Evolutionary conservation across 2,329 filamentous ascomycete species (phyloP).

Genomic region (Colletotrichum limetticola): DNA sequence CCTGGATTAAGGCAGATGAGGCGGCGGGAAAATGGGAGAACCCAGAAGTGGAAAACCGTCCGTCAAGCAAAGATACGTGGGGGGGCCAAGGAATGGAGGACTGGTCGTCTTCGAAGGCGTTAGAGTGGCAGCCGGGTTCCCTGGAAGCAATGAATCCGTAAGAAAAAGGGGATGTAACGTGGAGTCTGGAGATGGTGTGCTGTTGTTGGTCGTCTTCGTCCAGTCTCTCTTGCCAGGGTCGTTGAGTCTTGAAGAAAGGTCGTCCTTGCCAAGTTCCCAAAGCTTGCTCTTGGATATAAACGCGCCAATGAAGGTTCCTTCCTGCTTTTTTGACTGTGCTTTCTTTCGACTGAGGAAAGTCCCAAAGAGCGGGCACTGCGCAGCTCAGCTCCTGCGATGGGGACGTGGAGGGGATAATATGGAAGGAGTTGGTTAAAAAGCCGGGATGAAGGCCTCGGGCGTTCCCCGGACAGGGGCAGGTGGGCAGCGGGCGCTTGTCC

Average conservation of each 20-base stretch:
- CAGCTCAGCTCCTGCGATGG: background rate
- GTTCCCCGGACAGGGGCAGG: slow-evolving; percentile 28
- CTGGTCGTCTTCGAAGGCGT: slow-evolving; percentile 20
- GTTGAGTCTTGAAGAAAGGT: background rate
- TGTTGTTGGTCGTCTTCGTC: background rate
- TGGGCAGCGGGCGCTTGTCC: background rate
- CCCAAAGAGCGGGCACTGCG: too few relatives aligned
- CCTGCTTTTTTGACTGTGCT: too few relatives aligned
- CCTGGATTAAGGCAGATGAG: background rate
- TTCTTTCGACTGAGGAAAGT: too few relatives aligned
- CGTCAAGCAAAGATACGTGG: slow-evolving; percentile 2
- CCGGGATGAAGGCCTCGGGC: slow-evolving; percentile 27
- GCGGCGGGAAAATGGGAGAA: slow-evolving; percentile 6
- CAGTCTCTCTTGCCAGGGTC: background rate
- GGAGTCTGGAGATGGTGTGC: slow-evolving; percentile 27
- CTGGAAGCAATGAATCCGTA: slow-evolving; percentile 22
- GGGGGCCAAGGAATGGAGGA: background rate
- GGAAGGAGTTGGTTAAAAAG: background rate
- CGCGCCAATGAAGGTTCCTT: background rate
- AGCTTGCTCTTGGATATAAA: background rate
- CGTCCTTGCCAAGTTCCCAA: background rate
- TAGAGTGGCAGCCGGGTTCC: slow-evolving; percentile 15
- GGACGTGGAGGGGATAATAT: background rate
- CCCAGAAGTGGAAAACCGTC: background rate
- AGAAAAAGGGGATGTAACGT: slow-evolving; percentile 31